Conservation (phyloP, 805 yeast species). For the Naumovozyma dairenensis region DNA sequence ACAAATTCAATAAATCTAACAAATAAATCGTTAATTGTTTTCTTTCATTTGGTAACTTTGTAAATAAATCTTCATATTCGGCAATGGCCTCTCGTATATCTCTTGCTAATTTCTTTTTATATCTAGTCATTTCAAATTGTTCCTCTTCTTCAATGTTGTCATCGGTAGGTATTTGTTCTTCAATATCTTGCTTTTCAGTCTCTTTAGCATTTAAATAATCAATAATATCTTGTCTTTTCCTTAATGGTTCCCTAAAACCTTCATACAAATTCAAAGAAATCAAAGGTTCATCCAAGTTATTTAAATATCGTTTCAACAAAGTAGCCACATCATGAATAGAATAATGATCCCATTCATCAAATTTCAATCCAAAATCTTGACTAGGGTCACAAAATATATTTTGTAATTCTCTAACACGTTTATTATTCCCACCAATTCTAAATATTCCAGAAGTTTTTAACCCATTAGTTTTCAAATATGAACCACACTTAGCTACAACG, state of each 20-base stretch:
- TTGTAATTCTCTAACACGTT: conserved; percentile 76
- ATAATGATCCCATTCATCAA: conserved; percentile 75
- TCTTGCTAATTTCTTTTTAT: conserved; percentile 46
- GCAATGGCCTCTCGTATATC: conserved; percentile 60
- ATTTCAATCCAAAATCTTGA: conserved; percentile 77
- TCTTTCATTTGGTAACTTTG: conserved; percentile 57
- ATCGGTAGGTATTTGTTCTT: not conserved
- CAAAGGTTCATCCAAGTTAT: conserved; percentile 83
- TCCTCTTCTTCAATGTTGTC: conserved; percentile 5
- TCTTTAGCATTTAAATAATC: conserved; percentile 50
- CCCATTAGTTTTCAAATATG: conserved; percentile 65
- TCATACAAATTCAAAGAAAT: conserved; percentile 70
- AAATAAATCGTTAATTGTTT: conserved; percentile 76
- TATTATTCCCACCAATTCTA: conserved; percentile 82
- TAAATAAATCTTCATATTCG: conserved; percentile 58
- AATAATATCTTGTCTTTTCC: conserved; percentile 45
- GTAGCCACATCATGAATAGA: conserved; percentile 95
- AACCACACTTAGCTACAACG: conserved; percentile 91
- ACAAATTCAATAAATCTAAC: conserved; percentile 73
- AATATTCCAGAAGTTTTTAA: conserved; percentile 80
- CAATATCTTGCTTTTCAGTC: conserved; percentile 20
- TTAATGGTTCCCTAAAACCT: conserved; percentile 62
- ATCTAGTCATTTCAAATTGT: conserved; percentile 29
- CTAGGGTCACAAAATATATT: conserved; percentile 71
- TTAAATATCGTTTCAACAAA: conserved; percentile 69